Percentiles rank a stretch among this genome's conserved stretches.
These are phyloP conservation scores for Erythrobasidium hasegawianum DNA, from an alignment of 1,284 basidiomycete genomes.

Conservation along the genomic window DNA sequence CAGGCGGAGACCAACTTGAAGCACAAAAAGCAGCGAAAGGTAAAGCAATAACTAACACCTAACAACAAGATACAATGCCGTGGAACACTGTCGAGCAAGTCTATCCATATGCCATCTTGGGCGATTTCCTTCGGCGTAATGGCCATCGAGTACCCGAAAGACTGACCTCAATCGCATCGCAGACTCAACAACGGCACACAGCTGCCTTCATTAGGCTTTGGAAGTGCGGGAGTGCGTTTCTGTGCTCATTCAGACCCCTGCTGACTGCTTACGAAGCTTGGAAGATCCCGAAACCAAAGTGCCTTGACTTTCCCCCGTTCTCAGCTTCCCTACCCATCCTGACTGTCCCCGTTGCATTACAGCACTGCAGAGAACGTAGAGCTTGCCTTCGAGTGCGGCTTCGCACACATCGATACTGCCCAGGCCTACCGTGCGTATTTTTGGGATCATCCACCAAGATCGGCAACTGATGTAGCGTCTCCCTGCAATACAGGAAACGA, in stretches of 20 bases:
- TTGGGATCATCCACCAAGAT: constrained; percentile 7
- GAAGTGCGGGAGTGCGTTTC: constrained; percentile 36
- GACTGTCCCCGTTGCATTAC: too few species aligned
- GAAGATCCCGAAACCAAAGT: constrained; percentile 26
- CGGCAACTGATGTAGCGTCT: not conserved
- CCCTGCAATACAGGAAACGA: constrained; percentile 16
- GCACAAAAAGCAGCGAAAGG: too few species aligned
- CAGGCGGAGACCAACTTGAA: too few species aligned
- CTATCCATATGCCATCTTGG: too few species aligned
- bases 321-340: too few species aligned
- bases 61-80: too few species aligned
- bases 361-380: constrained; percentile 43
- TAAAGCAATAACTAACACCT: too few species aligned
- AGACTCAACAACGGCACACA: constrained; percentile 50
- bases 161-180: not conserved
- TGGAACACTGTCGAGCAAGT: too few species aligned
- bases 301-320: too few species aligned
- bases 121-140: too few species aligned
- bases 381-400: constrained; percentile 59
- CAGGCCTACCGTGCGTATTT: constrained; percentile 44
- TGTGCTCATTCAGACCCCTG: not conserved
- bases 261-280: constrained; percentile 13
- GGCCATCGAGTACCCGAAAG: too few species aligned
- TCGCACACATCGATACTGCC: constrained; percentile 65
- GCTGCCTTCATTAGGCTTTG: constrained; percentile 50